These are phyloP conservation scores for Salix exigua DNA, from an alignment of 345 rosid species.

Conservation along the genomic window DNA sequence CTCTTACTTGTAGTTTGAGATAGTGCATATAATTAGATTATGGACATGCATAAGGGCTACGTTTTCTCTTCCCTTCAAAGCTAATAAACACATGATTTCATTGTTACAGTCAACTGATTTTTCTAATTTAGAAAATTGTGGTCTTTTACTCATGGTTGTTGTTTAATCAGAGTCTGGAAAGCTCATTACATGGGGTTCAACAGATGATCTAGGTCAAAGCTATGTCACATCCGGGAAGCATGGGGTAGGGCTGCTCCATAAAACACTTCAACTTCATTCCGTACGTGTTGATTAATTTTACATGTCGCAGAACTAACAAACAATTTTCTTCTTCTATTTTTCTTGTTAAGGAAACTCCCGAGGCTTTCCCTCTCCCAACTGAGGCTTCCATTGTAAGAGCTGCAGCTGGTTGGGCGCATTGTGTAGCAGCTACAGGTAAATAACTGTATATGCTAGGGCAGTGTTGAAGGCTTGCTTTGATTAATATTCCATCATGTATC, in stretches of 20 bases:
- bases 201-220: slow-evolving; percentile 99
- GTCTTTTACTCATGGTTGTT: slow-evolving; percentile 8
- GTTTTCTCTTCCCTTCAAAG: neutral
- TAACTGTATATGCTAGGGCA: neutral
- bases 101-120: neutral
- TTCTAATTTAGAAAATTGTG: neutral
- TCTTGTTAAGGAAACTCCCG: slow-evolving; percentile 71
- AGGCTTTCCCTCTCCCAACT: slow-evolving; percentile 87
- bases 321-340: neutral
- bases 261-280: slow-evolving; percentile 12
- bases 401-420: slow-evolving; percentile 98
- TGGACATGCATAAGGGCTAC: neutral
- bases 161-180: slow-evolving; percentile 68
- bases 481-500: neutral
- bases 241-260: slow-evolving; percentile 48
- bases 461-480: slow-evolving; percentile 1
- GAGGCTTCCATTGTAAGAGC: slow-evolving; percentile 64
- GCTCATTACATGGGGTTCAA: slow-evolving; percentile 98
- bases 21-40: neutral
- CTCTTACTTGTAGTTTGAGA: neutral
- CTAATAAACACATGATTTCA: neutral
- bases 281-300: neutral
- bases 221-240: slow-evolving; percentile 94
- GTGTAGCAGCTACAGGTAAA: slow-evolving; percentile 84
- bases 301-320: slow-evolving; percentile 5